These are phyloP conservation scores for Eragrostis curvula DNA, from an alignment of 176 grass and related monocot genomes.

Conservation along the genomic window DNA sequence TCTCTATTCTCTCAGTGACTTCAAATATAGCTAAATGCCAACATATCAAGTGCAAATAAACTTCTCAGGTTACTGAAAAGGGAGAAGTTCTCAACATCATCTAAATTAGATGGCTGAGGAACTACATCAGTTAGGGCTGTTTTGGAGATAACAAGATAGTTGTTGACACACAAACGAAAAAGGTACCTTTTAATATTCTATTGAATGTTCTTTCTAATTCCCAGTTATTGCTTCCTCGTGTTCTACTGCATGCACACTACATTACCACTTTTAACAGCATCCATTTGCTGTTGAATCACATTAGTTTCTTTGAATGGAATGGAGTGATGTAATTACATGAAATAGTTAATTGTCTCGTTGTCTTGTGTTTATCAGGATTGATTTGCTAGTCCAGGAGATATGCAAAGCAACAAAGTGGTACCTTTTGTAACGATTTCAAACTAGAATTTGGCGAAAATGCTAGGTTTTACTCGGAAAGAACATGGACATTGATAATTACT, in stretches of 20 bases:
- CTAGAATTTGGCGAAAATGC: constrained; percentile 61
- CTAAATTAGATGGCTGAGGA: constrained; percentile 56
- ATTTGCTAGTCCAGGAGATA: constrained; percentile 48
- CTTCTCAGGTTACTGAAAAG: neutral
- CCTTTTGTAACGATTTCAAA: constrained; percentile 56
- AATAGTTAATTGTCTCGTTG: neutral
- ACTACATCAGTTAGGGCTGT: constrained; percentile 48
- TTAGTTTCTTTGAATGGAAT: constrained; percentile 8
- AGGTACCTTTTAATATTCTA: constrained; percentile 37
- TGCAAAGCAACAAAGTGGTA: constrained; percentile 54
- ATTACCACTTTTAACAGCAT: constrained; percentile 6
- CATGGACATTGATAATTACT: constrained; percentile 54
- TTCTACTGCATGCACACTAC: neutral
- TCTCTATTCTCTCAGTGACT: constrained; percentile 50
- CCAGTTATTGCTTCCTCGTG: constrained; percentile 3
- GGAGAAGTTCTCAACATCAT: constrained; percentile 48
- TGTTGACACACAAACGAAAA: constrained; percentile 54
- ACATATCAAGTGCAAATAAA: no score
- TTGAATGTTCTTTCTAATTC: constrained; percentile 26
- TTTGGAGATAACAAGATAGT: constrained; percentile 47
- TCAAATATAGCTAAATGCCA: constrained; percentile 46
- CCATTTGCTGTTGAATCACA: neutral
- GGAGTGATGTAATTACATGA: neutral
- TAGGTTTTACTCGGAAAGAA: constrained; percentile 51
- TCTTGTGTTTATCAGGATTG: constrained; percentile 44